Conservation (phyloP, 1,139 yeast genomes). For the Dujonia santamariae region DNA sequence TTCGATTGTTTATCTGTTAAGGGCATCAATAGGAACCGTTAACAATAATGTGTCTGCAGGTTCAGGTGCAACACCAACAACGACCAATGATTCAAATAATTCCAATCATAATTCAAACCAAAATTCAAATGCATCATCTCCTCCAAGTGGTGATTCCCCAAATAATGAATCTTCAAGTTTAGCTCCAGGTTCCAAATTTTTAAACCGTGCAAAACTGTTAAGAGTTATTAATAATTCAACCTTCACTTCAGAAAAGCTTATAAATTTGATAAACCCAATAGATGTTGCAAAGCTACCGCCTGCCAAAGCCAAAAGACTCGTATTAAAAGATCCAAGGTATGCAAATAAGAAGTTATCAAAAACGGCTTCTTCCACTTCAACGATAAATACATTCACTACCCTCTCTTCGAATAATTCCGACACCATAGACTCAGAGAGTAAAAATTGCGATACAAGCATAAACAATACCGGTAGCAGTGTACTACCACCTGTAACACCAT, state of each 20-base stretch:
- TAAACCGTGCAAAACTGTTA: slow-evolving; percentile 22
- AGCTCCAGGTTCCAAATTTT: slow-evolving; percentile 13
- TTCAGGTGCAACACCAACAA: slow-evolving; percentile 6
- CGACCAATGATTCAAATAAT: slow-evolving; percentile 6
- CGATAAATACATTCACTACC: slow-evolving; percentile 42
- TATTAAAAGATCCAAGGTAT: slow-evolving; percentile 48
- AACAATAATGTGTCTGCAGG: slow-evolving; percentile 4
- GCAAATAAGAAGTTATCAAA: slow-evolving; percentile 27
- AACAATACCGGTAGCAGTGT: slow-evolving; percentile 1
- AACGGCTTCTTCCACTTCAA: slow-evolving; percentile 52
- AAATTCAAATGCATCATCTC: slow-evolving; percentile 8
- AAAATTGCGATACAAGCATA: slow-evolving; percentile 2
- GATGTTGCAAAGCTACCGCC: slow-evolving; percentile 66
- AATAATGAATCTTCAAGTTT: neutral
- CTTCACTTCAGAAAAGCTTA: slow-evolving; percentile 49
- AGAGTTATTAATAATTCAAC: slow-evolving; percentile 26
- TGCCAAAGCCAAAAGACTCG: slow-evolving; percentile 65
- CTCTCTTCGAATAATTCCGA: slow-evolving; percentile 38
- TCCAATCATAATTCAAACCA: slow-evolving; percentile 9
- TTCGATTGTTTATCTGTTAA: slow-evolving; percentile 63
- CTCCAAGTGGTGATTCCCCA: neutral
- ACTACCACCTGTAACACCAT: slow-evolving; percentile 5
- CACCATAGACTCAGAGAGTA: slow-evolving; percentile 4
- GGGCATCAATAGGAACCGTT: slow-evolving; percentile 49
- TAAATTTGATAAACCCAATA: slow-evolving; percentile 67